A percentile compares a stretch with the other conserved stretches of the same genome.
Conservation (phyloP, 805 yeast genomes). For the Kuraishia borneana region DNA sequence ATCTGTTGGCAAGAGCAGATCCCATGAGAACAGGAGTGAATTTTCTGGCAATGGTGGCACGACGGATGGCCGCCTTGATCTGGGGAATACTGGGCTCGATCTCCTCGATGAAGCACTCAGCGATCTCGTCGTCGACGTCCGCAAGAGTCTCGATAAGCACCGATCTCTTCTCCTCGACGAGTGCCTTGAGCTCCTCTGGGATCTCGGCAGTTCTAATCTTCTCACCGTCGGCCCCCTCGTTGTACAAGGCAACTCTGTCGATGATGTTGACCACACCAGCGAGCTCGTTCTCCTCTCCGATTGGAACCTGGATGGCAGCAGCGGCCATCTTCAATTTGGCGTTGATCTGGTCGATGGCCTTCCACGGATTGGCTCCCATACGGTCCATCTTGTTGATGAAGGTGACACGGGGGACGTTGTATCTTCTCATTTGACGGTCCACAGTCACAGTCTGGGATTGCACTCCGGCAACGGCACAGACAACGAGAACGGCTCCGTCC, state of each 20-base stretch:
- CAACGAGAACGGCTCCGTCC: conserved; percentile 97
- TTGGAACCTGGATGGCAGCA: conserved; percentile 96
- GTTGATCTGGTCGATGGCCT: conserved; percentile 86
- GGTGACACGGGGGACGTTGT: conserved; percentile 93
- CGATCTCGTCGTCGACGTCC: conserved; percentile 96
- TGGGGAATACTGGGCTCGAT: conserved; percentile 76
- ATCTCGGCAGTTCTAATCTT: conserved; percentile 50
- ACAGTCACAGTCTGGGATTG: conserved; percentile 98
- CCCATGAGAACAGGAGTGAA: conserved; percentile 99
- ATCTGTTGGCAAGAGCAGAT: conserved; percentile 93
- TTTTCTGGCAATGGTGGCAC: conserved; percentile 89
- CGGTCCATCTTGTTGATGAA: conserved; percentile 98
- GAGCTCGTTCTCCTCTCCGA: conserved; percentile 81
- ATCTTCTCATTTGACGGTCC: conserved; percentile 97
- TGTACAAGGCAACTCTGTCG: conserved; percentile 76
- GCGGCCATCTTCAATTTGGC: conserved; percentile 83
- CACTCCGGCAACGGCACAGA: conserved; percentile 97
- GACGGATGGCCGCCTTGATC: conserved; percentile 81
- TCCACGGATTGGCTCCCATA: conserved; percentile 98
- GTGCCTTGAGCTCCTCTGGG: conserved; percentile 69
- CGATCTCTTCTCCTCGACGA: conserved; percentile 86
- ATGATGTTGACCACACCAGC: conserved; percentile 88
- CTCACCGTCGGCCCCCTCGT: conserved; percentile 89
- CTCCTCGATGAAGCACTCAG: conserved; percentile 87
- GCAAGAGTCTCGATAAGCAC: conserved; percentile 87